Base-by-base conservation (phyloP, 106 monocot species). In the Allium fistulosum region DNA sequence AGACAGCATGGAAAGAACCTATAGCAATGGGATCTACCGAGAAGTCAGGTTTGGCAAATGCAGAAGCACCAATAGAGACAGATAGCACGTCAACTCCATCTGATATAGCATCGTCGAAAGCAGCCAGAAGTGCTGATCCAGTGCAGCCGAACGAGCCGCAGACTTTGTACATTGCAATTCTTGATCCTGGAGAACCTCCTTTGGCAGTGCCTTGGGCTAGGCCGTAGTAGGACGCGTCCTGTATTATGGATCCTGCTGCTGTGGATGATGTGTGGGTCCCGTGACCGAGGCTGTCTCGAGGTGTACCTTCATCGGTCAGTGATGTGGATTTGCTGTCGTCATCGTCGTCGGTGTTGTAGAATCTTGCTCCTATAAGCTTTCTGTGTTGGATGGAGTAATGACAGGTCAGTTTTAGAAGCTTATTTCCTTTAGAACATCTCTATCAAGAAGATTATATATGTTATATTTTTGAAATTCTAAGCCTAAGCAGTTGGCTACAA, bases 221-320 rank as follows among this genome's bases (percentile, higher is more conserved):
- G 65, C 84, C 80, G 49, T 90, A 94, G 89, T 80, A 94, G 58
- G 89, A 87, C 1, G 93, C 84, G 4, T 69, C 47, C 10, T 37
- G 14, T 11, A 89, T 63, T 2, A 59, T 13, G 61, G 18, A 71
- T 13, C 93, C 93, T 1, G 80, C 90, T 2, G 93, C 93, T 0
- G 89, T 94, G 28, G 93, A 94, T 18, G 93, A 68, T 0, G 90
- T 94, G 75, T 94, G 93, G 11, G 93, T 94, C 12, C 93, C 93
- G 17, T 94, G 93, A 9, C 90, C 93, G 13, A 61, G 8, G 0
- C 65, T 62, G 48, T 94, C 93, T n/a, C 86, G 73, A 2, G 93
- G 84, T 11, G 89, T 84, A 55, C 55, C 45, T 48, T 3, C 48
- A 13, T 45, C 22, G 2, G 17, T 1, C 10, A 47, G n/a, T 9